These are phyloP conservation scores for Colletotrichum plurivorum DNA, from an alignment of 2,329 filamentous ascomycete genomes.

Conservation along the genomic window DNA sequence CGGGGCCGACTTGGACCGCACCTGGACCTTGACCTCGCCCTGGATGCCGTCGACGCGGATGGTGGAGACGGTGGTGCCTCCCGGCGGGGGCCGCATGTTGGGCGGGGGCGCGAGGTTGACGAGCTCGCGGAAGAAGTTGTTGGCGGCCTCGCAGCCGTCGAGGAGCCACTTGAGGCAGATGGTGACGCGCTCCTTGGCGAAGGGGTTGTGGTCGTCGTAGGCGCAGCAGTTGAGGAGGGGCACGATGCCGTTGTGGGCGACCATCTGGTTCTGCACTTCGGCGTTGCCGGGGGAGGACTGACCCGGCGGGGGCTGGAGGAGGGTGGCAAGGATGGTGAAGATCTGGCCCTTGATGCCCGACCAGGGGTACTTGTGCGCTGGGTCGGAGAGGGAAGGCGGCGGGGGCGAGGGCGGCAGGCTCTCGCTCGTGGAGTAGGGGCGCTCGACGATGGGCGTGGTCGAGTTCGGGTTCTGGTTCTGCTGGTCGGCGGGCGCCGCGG, in stretches of 20 bases:
- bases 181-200: constrained; percentile 91
- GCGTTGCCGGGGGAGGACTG: constrained; percentile 75
- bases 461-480: constrained; percentile 44
- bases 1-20: constrained; percentile 51
- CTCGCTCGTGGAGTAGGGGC: constrained; percentile 68
- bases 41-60: constrained; percentile 69
- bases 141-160: constrained; percentile 81
- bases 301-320: constrained; percentile 85
- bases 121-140: constrained; percentile 78
- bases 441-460: constrained; percentile 66
- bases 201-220: constrained; percentile 94
- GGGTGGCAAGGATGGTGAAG: constrained; percentile 88
- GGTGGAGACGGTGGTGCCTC: constrained; percentile 56
- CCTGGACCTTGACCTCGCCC: constrained; percentile 70
- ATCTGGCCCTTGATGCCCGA: constrained; percentile 90
- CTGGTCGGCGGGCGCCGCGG: constrained; percentile 48
- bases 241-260: constrained; percentile 87
- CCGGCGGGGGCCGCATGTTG: constrained; percentile 52
- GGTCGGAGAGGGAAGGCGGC: constrained; percentile 70
- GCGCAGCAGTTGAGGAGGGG: constrained; percentile 89
- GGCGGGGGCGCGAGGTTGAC: constrained; percentile 60
- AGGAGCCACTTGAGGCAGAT: constrained; percentile 89
- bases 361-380: constrained; percentile 76
- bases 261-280: constrained; percentile 88
- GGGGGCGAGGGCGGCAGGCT: constrained; percentile 55